Evolutionary conservation across 345 rosid species (phyloP), one percentile per base, ranked within the genome.

Genomic region (Citrus medica): DNA sequence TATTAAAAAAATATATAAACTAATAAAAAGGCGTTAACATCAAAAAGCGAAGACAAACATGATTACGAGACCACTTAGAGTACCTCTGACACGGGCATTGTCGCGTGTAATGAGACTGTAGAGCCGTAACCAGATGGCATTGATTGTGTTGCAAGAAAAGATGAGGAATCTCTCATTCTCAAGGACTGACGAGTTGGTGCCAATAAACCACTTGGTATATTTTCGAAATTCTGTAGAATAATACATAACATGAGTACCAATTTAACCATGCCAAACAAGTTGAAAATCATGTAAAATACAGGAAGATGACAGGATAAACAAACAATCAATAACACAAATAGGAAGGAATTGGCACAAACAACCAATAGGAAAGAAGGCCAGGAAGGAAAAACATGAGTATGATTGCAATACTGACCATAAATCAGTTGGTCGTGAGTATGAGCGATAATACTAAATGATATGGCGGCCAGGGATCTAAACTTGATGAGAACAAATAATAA

Each of bases 1-100:
- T n/a, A 59, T 59, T 7, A 59, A 59, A 22, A 58, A 8, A 8
- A 53, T 17, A 53, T 4, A 19, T 17, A 17, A 53, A 53, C 21
- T 4, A 53, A 53, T 6, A 59, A 58, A n/a, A 58, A 58, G 27
- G 25, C 12, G 62, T n/a, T n/a, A 58, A 33, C 46, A 21, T 66
- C 27, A 22, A 8, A 65, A 65, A 65, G 5, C 7, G 46, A 65
- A 65, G 48, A 21, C 37, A 33, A 51, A 71, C 16, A 51, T 33
- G 19, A 71, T 28, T 16, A 71, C 21, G 56, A 65, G 70, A 53
- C 17, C 51, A 75, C 7, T 60, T 28, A 30, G 33, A 64, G 76
- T 79, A 87, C 92, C 90, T 89, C 87, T 68, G 79, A 63, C 46
- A 82, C 68, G 30, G 89, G 79, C 58, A 72, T 22, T 21, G 66